Evolutionary conservation across 1,284 basidiomycete genomes (phyloP).

Genomic region (Cryptococcus sp.): DNA sequence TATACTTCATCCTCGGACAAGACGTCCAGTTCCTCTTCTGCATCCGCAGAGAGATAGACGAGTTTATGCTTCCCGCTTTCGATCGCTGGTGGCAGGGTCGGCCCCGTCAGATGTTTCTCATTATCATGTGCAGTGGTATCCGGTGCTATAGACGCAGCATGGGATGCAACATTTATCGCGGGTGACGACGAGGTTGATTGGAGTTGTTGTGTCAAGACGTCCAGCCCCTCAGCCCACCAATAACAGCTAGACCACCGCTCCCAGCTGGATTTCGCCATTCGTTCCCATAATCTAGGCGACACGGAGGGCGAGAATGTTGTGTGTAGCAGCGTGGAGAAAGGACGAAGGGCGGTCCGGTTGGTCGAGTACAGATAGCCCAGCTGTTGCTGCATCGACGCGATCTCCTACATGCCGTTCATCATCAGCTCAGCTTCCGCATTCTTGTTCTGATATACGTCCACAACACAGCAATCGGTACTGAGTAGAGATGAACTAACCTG

Average conservation of each 20-base stretch:
- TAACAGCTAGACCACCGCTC: constrained; percentile 76
- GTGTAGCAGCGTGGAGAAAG: constrained; percentile 73
- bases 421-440: not conserved
- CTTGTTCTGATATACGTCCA: not conserved
- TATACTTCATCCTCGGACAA: constrained; percentile 85
- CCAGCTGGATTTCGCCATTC: constrained; percentile 55
- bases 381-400: constrained; percentile 82
- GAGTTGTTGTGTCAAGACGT: constrained; percentile 12
- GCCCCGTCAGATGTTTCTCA: constrained; percentile 23
- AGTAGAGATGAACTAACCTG: constrained; percentile 65
- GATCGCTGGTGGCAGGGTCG: constrained; percentile 23
- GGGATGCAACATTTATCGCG: too few species aligned
- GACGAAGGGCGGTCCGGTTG: constrained; percentile 70
- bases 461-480: too few species aligned
- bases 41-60: constrained; percentile 94
- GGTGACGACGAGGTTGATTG: too few species aligned
- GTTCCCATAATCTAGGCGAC: constrained; percentile 46
- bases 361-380: constrained; percentile 84
- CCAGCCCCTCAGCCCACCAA: constrained; percentile 68
- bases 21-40: constrained; percentile 76
- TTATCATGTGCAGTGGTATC: constrained; percentile 1
- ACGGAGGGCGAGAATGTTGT: constrained; percentile 62
- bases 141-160: too few species aligned
- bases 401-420: constrained; percentile 63
- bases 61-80: constrained; percentile 58